A percentile compares a stretch with the other conserved stretches of the same genome.
phyloP scores from a whole-genome alignment of 2,329 filamentous ascomycete species.

The Fusarium lyarnte region DNA sequence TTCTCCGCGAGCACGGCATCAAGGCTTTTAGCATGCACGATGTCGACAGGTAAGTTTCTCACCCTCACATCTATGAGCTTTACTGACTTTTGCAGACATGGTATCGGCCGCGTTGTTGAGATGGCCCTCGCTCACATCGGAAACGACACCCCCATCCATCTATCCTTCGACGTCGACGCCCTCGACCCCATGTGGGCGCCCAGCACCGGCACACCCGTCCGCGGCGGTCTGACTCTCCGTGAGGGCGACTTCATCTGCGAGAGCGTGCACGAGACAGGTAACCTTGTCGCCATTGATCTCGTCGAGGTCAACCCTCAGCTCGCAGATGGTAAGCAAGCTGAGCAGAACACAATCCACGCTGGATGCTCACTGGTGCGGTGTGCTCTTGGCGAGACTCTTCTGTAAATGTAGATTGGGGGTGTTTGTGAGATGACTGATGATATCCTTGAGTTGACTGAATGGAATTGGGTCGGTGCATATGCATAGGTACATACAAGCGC shows the following conservation, averaged over 20 bases:
- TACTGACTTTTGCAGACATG: constrained; percentile 66
- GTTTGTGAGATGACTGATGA: constrained; percentile 24
- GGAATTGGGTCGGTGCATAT: constrained; percentile 36
- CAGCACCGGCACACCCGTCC: constrained; percentile 92
- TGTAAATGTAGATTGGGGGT: background rate
- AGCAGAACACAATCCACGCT: constrained; percentile 86
- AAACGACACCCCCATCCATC: constrained; percentile 92
- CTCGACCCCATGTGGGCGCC: constrained; percentile 97
- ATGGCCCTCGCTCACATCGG: constrained; percentile 98
- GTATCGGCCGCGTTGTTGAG: constrained; percentile 95
- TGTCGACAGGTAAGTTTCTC: constrained; percentile 76
- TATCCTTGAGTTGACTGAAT: constrained; percentile 45
- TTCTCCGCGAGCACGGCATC: constrained; percentile 87
- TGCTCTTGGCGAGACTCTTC: constrained; percentile 77
- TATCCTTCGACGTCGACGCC: constrained; percentile 97
- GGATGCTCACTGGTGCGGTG: constrained; percentile 93
- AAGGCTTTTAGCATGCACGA: constrained; percentile 99
- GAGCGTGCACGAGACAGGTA: constrained; percentile 81
- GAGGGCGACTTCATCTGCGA: constrained; percentile 98
- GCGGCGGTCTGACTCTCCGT: constrained; percentile 89
- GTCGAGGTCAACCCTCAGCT: constrained; percentile 84
- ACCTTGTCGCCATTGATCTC: constrained; percentile 80
- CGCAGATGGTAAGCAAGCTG: constrained; percentile 71
- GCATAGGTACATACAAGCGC: constrained; percentile 26
- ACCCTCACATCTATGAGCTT: background rate